Evolutionary conservation across 1,139 yeast species (phyloP), one percentile per base, ranked within the genome.

Genomic region (Debaryomycetaceae sp.): DNA sequence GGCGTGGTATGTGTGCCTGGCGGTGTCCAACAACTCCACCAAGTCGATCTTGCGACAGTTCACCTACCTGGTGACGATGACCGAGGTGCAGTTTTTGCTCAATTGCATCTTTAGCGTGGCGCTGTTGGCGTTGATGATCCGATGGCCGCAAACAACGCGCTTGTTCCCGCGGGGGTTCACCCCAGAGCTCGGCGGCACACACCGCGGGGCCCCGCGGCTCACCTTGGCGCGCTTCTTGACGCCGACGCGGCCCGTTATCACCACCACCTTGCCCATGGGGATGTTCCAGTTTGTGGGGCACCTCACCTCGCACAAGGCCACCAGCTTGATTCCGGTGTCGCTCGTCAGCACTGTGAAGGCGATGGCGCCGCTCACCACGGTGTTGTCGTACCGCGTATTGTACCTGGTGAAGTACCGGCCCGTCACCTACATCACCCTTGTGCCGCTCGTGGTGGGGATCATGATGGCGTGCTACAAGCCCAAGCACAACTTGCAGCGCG

Each of bases 271-370:
- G 18, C 96, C 96, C 15, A 84, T 89, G 95, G 97, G 96, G 3
- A 62, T 79, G 36, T 89, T 89, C 58, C 97, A 89, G 60, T 83
- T 89, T 41, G 64, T 80, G 18, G 97, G 97, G 13, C 97, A 89
- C 55, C 75, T 88, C 38, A 76, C 94, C 9, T 77, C 94, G 4
- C 95, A 88, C 53, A 83, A 83, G 54, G 91, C 97, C 16, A 86
- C 96, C 2, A 74, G 88, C 3, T 58, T 82, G 39, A 83, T 89
- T 29, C 96, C 96, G 0, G 96, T 89, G 12, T 83, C 95, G 4
- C 61, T 89, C 42, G 96, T 89, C 17, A 96, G 88, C 55, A 88
- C 96, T 12, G 79, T 89, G 45, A 89, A 89, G 58, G 91, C 96
- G 1, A 65, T 88, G 28, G 81, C 95, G 27, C 97, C 97, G 2